phyloP scores from a whole-genome alignment of 116 monocot genomes.

The Phalaenopsis hybrid region DNA sequence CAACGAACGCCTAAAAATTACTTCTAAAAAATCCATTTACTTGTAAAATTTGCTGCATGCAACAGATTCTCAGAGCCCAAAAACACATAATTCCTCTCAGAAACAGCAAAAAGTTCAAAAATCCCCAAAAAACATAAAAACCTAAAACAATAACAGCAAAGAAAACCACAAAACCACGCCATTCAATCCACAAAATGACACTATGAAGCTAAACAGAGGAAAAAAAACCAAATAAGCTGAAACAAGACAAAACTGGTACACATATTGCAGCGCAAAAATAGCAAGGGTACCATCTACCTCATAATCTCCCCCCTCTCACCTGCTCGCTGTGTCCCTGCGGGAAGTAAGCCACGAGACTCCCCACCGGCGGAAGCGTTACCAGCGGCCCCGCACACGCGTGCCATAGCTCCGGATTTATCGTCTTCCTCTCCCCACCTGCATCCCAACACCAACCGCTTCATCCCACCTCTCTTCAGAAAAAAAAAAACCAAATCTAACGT shows the following conservation, averaged over 20 bases:
- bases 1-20: too few species aligned
- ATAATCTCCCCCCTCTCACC: not conserved
- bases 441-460: not conserved
- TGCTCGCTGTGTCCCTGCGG: slow-evolving; percentile 38
- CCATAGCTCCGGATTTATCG: slow-evolving; percentile 28
- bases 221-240: not conserved
- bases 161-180: not conserved
- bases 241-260: not conserved
- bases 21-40: not conserved
- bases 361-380: slow-evolving; percentile 22
- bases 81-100: not conserved
- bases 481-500: not conserved
- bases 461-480: not conserved
- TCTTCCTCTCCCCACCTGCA: slow-evolving; percentile 18
- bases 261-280: not conserved
- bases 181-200: not conserved
- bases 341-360: slow-evolving; percentile 30
- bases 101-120: not conserved
- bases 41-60: not conserved
- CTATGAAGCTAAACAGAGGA: not conserved
- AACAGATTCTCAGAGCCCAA: not conserved
- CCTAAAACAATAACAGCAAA: not conserved
- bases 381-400: slow-evolving; percentile 34
- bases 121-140: not conserved
- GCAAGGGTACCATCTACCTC: not conserved